Percentiles rank a stretch among this genome's conserved stretches.
phyloP scores from a whole-genome alignment of 1,139 yeast genomes.

The Kodamaea ohmeri region DNA sequence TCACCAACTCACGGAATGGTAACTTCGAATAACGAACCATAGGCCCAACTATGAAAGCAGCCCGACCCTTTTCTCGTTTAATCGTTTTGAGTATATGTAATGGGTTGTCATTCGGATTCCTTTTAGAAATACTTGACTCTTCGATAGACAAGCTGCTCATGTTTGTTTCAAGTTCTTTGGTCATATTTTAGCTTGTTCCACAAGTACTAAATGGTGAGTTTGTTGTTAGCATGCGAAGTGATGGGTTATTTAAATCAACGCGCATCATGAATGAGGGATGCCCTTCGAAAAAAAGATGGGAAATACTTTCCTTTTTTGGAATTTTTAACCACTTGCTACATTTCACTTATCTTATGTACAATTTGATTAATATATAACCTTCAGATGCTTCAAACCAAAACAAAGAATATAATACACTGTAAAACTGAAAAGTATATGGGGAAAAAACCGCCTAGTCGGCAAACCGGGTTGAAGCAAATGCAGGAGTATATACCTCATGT shows the following conservation, averaged over 20 bases:
- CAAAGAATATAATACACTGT: slow-evolving; percentile 11
- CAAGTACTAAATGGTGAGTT: no score
- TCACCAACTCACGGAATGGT: slow-evolving; percentile 78
- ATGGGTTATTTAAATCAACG: background rate
- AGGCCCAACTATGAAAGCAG: slow-evolving; percentile 86
- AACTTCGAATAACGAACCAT: slow-evolving; percentile 96
- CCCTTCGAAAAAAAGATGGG: slow-evolving; percentile 3
- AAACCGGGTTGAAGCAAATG: slow-evolving; percentile 5
- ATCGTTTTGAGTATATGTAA: slow-evolving; percentile 45
- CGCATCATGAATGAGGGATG: background rate
- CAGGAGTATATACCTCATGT: slow-evolving; percentile 3
- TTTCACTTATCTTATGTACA: slow-evolving; percentile 5
- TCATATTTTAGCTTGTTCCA: slow-evolving; percentile 1
- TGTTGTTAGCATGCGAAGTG: background rate
- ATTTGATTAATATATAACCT: slow-evolving; percentile 5
- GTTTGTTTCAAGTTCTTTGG: slow-evolving; percentile 3
- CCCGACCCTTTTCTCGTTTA: slow-evolving; percentile 43
- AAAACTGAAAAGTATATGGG: slow-evolving; percentile 8
- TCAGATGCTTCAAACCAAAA: slow-evolving; percentile 6
- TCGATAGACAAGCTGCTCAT: slow-evolving; percentile 1
- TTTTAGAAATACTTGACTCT: slow-evolving; percentile 9
- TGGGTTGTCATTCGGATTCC: slow-evolving; percentile 56
- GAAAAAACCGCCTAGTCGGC: slow-evolving; percentile 3
- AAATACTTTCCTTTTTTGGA: slow-evolving; percentile 6
- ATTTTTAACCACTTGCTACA: slow-evolving; percentile 3